Evolutionary conservation across 148 eudicot species (phyloP).

Genomic region (Chenopodium album): DNA sequence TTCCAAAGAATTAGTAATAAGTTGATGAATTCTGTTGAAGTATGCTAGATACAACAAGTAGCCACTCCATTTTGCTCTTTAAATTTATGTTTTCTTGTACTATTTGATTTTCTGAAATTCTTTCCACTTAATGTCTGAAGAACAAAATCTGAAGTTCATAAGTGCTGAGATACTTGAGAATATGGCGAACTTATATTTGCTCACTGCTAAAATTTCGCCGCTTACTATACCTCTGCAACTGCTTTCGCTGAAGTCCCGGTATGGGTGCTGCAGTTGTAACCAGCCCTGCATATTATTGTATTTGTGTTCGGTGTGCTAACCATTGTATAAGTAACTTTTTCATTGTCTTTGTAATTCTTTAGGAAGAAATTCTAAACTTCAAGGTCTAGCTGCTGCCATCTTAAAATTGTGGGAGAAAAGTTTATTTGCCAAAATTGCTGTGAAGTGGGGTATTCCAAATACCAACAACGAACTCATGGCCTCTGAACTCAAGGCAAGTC

Average conservation of each 20-base stretch:
- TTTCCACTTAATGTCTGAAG: background rate
- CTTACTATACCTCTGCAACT: background rate
- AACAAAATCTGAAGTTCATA: background rate
- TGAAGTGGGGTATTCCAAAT: constrained; percentile 81
- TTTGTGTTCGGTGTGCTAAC: background rate
- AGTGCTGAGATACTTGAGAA: background rate
- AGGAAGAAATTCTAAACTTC: constrained; percentile 94
- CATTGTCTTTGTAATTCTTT: constrained; percentile 25
- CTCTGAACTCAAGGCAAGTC: constrained; percentile 84
- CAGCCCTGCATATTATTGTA: background rate
- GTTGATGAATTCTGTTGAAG: background rate
- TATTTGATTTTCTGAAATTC: no score
- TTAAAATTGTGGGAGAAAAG: constrained; percentile 87
- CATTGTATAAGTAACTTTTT: background rate
- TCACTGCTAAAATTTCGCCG: constrained; percentile 1
- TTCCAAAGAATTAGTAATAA: background rate
- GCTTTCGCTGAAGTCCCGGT: background rate
- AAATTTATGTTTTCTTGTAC: background rate
- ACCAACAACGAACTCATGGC: constrained; percentile 92
- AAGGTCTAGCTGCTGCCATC: constrained; percentile 90
- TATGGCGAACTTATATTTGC: background rate
- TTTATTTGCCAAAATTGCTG: constrained; percentile 82
- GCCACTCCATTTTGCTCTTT: background rate
- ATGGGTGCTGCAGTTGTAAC: background rate
- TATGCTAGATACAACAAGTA: background rate